Percentiles rank a stretch among this genome's conserved stretches.
These are phyloP conservation scores for Kodamaea fukazawae DNA, from an alignment of 805 yeast species.

Conservation along the genomic window DNA sequence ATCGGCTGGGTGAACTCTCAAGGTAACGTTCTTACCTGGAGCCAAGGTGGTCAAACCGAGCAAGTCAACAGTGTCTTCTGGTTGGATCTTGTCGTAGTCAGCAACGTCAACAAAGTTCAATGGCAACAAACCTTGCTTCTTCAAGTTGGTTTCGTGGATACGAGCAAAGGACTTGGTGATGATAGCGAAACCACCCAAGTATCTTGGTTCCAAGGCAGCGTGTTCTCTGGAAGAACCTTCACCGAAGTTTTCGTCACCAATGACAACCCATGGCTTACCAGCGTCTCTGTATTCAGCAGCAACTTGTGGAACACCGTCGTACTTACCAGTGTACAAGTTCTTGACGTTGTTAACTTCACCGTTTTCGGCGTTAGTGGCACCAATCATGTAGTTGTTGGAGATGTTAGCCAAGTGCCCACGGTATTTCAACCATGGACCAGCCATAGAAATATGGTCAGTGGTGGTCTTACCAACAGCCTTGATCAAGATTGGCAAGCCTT, in stretches of 20 bases:
- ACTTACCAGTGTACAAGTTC: constrained; percentile 89
- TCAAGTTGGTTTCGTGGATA: constrained; percentile 98
- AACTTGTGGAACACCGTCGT: constrained; percentile 94
- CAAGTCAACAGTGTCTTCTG: constrained; percentile 85
- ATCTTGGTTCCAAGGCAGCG: constrained; percentile 99
- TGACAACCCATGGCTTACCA: constrained; percentile 93
- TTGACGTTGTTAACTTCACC: constrained; percentile 88
- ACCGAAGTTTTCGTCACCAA: constrained; percentile 97
- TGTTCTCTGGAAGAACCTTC: constrained; percentile 99
- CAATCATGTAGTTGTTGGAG: constrained; percentile 98
- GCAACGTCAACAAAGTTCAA: constrained; percentile 86
- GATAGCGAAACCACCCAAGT: constrained; percentile 96
- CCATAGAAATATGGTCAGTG: constrained; percentile 99
- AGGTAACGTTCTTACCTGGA: constrained; percentile 86
- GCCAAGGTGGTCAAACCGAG: constrained; percentile 80
- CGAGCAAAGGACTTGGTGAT: constrained; percentile 97
- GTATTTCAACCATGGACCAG: constrained; percentile 99
- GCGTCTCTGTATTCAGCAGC: constrained; percentile 92
- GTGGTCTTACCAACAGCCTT: constrained; percentile 98
- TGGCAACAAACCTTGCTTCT: constrained; percentile 98
- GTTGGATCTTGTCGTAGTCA: constrained; percentile 91
- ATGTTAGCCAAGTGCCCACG: constrained; percentile 99
- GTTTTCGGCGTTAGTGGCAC: constrained; percentile 97
- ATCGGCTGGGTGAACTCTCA: constrained; percentile 69
- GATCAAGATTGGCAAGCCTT: constrained; percentile 86